Percentiles rank a stretch among this genome's conserved stretches.
phyloP scores from a whole-genome alignment of 768 basidiomycete species.

The Psilocybe subaeruginosa region DNA sequence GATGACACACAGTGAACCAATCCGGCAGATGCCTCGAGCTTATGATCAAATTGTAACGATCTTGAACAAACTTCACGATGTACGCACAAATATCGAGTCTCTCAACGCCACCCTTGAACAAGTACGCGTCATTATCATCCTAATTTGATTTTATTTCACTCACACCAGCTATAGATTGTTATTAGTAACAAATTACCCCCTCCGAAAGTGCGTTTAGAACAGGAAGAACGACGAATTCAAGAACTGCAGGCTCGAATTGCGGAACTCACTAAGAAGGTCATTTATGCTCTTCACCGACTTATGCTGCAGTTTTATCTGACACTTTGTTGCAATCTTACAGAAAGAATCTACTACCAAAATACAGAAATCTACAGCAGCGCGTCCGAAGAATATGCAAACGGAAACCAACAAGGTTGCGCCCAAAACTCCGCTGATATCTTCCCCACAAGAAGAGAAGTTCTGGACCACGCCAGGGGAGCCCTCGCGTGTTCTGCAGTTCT shows the following conservation, averaged over 20 bases:
- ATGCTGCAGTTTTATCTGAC: slow-evolving; percentile 10
- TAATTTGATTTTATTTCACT: not conserved
- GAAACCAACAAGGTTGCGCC: not conserved
- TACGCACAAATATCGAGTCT: slow-evolving; percentile 40
- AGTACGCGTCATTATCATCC: slow-evolving; percentile 9
- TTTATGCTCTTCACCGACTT: not conserved
- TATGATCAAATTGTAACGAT: slow-evolving; percentile 46
- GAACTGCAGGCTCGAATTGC: slow-evolving; percentile 38
- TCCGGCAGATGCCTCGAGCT: slow-evolving; percentile 57
- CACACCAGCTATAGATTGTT: not conserved
- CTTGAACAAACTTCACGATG: slow-evolving; percentile 38
- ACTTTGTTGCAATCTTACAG: slow-evolving; percentile 17
- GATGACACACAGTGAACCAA: slow-evolving; percentile 32
- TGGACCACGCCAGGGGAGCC: slow-evolving; percentile 63
- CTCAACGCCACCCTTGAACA: slow-evolving; percentile 16
- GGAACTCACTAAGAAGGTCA: slow-evolving; percentile 45
- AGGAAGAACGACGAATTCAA: slow-evolving; percentile 44
- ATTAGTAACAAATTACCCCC: slow-evolving; percentile 17
- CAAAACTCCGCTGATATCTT: slow-evolving; percentile 20
- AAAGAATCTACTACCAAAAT: slow-evolving; percentile 22
- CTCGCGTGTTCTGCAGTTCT: slow-evolving; percentile 64
- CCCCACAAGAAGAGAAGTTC: slow-evolving; percentile 57
- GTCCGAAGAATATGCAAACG: slow-evolving; percentile 18
- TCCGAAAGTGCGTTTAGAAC: slow-evolving; percentile 38
- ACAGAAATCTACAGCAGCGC: slow-evolving; percentile 12